phyloP scores from a whole-genome alignment of 2,329 filamentous ascomycete species.

The Colletotrichum truncatum region DNA sequence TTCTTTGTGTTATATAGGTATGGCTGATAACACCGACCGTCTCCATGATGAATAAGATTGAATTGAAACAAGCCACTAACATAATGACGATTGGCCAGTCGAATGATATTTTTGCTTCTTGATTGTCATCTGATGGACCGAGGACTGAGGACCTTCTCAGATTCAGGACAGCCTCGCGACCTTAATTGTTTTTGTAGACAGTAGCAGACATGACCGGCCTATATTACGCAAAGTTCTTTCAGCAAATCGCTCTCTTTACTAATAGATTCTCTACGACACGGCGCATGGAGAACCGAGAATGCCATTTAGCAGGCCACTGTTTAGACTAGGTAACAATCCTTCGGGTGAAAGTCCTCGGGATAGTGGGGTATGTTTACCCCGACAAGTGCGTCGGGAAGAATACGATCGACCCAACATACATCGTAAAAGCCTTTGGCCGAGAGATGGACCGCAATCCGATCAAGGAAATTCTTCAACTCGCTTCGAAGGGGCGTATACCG shows the following conservation, averaged over 20 bases:
- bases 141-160: too few species aligned
- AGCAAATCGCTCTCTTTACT: background rate
- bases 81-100: too few species aligned
- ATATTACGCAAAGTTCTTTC: too few species aligned
- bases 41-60: too few species aligned
- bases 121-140: too few species aligned
- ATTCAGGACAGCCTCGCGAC: too few species aligned
- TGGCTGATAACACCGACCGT: too few species aligned
- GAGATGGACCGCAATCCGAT: background rate
- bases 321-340: background rate
- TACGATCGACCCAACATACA: background rate
- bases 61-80: too few species aligned
- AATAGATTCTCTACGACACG: background rate
- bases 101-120: too few species aligned
- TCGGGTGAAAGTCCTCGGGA: background rate
- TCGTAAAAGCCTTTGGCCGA: background rate
- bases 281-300: background rate
- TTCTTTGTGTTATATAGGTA: too few species aligned
- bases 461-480: background rate
- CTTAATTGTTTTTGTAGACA: too few species aligned
- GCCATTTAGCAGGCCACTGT: background rate
- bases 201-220: too few species aligned
- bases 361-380: background rate
- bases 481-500: background rate
- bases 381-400: background rate